Evolutionary conservation across 2,329 filamentous ascomycete species (phyloP).

Genomic region (Gnomoniopsis sp.): DNA sequence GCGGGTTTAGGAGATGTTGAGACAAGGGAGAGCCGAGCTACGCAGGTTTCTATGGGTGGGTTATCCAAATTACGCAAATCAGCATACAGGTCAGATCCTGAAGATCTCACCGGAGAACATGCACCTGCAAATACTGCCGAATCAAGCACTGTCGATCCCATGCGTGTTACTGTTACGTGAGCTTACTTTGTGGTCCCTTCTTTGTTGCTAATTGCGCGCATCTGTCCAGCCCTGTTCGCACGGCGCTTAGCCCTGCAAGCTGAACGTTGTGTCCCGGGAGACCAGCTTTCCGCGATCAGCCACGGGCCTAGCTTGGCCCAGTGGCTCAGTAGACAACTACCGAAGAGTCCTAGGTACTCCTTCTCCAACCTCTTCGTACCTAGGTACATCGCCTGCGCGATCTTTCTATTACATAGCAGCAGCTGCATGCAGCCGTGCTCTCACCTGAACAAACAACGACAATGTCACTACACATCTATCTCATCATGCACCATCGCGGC

Average conservation of each 20-base stretch:
- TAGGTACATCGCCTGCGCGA: no score
- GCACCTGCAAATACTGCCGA: not conserved
- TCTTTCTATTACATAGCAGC: not conserved
- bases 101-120: not conserved
- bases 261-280: not conserved
- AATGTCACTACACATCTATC: not conserved
- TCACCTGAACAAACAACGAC: not conserved
- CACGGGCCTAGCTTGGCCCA: not conserved
- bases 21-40: no score
- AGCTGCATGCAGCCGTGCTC: not conserved
- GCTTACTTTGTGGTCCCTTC: not conserved
- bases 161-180: not conserved
- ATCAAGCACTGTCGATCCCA: not conserved
- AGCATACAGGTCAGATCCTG: no score
- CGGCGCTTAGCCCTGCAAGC: not conserved
- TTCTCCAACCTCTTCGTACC: not conserved
- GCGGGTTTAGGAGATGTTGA: no score
- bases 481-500: not conserved
- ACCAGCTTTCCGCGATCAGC: slow-evolving; percentile 2
- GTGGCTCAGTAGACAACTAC: no score
- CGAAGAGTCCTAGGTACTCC: no score
- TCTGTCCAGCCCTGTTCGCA: not conserved
- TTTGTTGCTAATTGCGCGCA: not conserved
- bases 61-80: no score
- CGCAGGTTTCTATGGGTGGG: no score